Conservation (phyloP, 345 rosid species). For the Boechera retrofracta region DNA sequence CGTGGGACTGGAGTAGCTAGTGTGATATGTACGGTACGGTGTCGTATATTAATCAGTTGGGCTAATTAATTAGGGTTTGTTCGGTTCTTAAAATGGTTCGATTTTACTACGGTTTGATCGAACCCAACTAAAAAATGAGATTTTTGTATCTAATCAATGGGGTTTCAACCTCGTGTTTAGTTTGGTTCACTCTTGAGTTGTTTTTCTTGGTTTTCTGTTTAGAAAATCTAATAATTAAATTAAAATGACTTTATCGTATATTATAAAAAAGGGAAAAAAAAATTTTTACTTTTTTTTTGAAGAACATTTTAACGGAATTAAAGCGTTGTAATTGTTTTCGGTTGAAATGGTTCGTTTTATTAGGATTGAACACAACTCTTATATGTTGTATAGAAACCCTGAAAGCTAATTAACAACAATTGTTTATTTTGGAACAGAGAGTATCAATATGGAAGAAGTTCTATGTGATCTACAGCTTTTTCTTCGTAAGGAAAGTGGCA, state of each 20-base stretch:
- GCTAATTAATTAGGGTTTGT: neutral
- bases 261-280: too few relatives aligned
- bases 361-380: neutral
- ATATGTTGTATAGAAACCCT: neutral
- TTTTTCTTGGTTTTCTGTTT: too few relatives aligned
- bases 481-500: conserved; percentile 47
- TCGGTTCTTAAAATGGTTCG: too few relatives aligned
- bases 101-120: neutral
- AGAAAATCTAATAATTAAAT: too few relatives aligned
- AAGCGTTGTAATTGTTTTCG: too few relatives aligned
- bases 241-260: too few relatives aligned
- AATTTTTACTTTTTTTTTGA: too few relatives aligned
- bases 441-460: conserved; percentile 47
- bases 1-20: neutral
- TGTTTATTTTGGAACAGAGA: conserved; percentile 38
- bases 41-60: conserved; percentile 3
- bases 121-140: neutral
- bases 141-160: too few relatives aligned
- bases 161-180: too few relatives aligned
- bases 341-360: too few relatives aligned
- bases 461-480: conserved; percentile 48
- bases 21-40: conserved; percentile 27
- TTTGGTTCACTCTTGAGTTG: too few relatives aligned
- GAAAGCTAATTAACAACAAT: neutral
- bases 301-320: too few relatives aligned